A percentile compares a stretch with the other conserved stretches of the same genome.
Evolutionary conservation across 169 alveolate species (phyloP).

Genomic region (Eimeria brunetti): DNA sequence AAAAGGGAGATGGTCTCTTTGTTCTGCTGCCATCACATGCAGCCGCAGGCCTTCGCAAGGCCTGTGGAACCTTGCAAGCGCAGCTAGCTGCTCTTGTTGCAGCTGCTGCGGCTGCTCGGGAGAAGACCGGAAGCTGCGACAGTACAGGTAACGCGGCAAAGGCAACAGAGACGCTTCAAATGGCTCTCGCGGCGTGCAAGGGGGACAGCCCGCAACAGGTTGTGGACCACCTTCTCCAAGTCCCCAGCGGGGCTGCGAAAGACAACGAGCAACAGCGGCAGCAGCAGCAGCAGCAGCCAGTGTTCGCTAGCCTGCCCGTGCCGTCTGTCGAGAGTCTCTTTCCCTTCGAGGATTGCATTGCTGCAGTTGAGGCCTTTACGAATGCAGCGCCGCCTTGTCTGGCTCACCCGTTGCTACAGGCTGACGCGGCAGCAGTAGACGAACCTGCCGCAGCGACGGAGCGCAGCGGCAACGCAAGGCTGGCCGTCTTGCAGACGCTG

Average conservation of each 20-base stretch:
- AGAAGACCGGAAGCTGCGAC: neutral
- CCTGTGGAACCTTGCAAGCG: constrained; percentile 16
- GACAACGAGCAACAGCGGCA: neutral
- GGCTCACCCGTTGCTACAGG: constrained; percentile 11
- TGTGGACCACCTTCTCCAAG: constrained; percentile 21
- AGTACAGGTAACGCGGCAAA: neutral
- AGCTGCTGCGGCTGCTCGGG: constrained; percentile 24
- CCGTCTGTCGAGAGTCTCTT: constrained; percentile 60
- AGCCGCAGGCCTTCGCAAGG: constrained; percentile 58
- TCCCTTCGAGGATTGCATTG: constrained; percentile 23
- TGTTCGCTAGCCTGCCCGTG: constrained; percentile 52
- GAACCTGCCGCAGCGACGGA: neutral
- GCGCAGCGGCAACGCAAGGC: neutral
- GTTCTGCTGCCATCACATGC: constrained; percentile 58
- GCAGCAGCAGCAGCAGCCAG: constrained; percentile 66
- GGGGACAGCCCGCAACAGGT: neutral
- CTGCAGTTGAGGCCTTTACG: constrained; percentile 25
- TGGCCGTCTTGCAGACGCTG: constrained; percentile 11
- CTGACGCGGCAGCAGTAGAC: neutral
- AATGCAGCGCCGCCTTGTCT: constrained; percentile 30
- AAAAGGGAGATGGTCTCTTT: constrained; percentile 8
- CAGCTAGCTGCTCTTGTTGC: neutral
- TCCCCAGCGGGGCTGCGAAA: neutral
- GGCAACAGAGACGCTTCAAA: constrained; percentile 1
- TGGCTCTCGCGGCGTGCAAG: neutral